Evolutionary conservation across 805 yeast species (phyloP), one percentile per base, ranked within the genome.

Genomic region (Candida succiphila): DNA sequence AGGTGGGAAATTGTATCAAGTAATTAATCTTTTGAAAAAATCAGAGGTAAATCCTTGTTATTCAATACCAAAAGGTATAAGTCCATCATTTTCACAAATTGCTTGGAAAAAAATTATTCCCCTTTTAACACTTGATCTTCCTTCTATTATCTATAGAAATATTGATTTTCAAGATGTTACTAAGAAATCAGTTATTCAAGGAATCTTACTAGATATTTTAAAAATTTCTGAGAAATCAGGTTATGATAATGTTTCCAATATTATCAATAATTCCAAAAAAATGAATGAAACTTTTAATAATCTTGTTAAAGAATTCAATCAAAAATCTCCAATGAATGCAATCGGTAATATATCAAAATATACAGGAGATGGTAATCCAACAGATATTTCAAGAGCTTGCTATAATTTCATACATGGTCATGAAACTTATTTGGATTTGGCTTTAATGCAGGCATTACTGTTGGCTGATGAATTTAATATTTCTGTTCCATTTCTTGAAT

Each of bases 101-200:
- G 45, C 48, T 2, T 54, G 60, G 60, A 54, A 50, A 25, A 34
- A 46, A 30, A 38, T 51, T n/a, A 37, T 54, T 10, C 40, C 51
- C 1, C 49, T 49, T 30, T 25, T 48, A n/a, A 28, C 33, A n/a
- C 36, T 54, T 34, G 51, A 44, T 16, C 35, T 46, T 3, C 17
- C 46, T 27, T 30, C 47, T 2, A 25, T 54, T 13, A 30, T 52
- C 13, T 52, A 46, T 30, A 38, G 45, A 8, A 41, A 42, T 13
- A 16, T 49, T 27, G 40, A 40, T 18, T 24, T 38, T 4, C 18
- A 30, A 1, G 38, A 45, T 25, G 9, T 29, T 1, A 14, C 35
- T 2, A 37, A 37, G 8, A 13, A 25, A 1, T 10, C 37, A 2
- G 34, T 52, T 12, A 30, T 43, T 9, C 42, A 35, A 25, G 54